A percentile compares a stretch with the other conserved stretches of the same genome.
phyloP scores from a whole-genome alignment of 73 alveolate species.

The Blepharisma stoltei region DNA sequence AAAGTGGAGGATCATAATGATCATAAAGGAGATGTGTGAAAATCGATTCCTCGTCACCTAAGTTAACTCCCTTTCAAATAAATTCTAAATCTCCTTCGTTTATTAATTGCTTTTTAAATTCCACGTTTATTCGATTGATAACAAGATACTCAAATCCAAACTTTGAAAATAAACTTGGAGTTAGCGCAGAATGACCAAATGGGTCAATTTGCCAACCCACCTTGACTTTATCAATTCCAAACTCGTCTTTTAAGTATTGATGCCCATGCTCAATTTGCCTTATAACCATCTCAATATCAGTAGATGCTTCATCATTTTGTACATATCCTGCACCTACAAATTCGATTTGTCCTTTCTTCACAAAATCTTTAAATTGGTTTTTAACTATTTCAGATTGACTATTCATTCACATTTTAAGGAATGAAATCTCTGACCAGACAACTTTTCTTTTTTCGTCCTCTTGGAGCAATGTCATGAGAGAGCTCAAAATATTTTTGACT shows the following conservation, averaged over 20 bases:
- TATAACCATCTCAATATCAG: conserved; percentile 43
- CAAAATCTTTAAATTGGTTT: background rate
- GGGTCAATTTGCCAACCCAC: conserved; percentile 88
- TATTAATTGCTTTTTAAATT: background rate
- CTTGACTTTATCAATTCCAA: conserved; percentile 60
- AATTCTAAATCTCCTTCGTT: background rate
- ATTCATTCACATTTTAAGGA: background rate
- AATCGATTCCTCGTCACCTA: background rate
- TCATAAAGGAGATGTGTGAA: conserved; percentile 17
- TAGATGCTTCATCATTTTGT: conserved; percentile 80
- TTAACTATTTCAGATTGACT: background rate
- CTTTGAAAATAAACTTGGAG: conserved; percentile 40
- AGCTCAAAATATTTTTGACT: conserved; percentile 33
- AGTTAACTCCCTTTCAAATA: background rate
- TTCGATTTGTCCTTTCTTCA: conserved; percentile 68
- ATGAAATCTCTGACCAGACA: background rate
- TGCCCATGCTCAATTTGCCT: conserved; percentile 69
- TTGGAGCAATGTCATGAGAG: conserved; percentile 29
- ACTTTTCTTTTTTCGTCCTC: background rate
- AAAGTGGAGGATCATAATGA: conserved; percentile 17
- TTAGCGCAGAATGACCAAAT: conserved; percentile 75
- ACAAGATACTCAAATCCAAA: conserved; percentile 54
- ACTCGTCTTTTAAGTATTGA: conserved; percentile 65
- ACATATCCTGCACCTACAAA: conserved; percentile 94
- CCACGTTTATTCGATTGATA: conserved; percentile 38